Evolutionary conservation across 2,329 filamentous ascomycete genomes (phyloP).

Genomic region (Xylariomycetidae sp.): DNA sequence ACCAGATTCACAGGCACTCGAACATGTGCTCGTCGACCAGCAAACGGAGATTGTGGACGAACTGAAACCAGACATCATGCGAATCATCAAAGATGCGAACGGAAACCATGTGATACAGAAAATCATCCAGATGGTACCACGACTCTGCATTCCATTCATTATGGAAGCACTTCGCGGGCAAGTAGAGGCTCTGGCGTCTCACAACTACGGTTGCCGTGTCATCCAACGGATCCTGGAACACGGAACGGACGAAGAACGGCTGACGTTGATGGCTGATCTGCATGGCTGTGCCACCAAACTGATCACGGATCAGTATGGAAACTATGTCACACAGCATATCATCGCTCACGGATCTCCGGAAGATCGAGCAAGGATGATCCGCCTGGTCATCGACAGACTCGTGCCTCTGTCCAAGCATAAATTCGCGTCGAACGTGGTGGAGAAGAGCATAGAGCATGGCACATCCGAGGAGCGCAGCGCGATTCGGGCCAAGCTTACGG

Average conservation of each 20-base stretch:
- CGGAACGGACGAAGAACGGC: constrained; percentile 65
- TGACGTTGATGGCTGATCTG: constrained; percentile 70
- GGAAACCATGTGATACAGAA: constrained; percentile 98
- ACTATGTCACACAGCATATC: constrained; percentile 93
- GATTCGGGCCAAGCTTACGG: constrained; percentile 60
- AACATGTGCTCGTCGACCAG: constrained; percentile 87
- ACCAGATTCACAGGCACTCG: constrained; percentile 59
- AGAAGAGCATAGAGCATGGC: constrained; percentile 77
- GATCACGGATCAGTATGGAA: constrained; percentile 84
- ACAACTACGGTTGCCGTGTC: constrained; percentile 86
- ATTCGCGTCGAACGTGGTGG: constrained; percentile 94
- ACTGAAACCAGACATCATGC: constrained; percentile 67
- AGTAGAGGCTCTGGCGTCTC: constrained; percentile 66
- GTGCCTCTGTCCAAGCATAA: constrained; percentile 85
- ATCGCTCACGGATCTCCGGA: constrained; percentile 70
- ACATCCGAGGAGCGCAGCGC: constrained; percentile 60
- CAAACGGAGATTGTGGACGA: constrained; percentile 80
- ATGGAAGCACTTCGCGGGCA: constrained; percentile 73
- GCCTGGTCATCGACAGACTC: constrained; percentile 65
- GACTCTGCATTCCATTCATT: constrained; percentile 76
- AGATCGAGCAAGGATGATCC: constrained; percentile 68
- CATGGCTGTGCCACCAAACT: constrained; percentile 65
- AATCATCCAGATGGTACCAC: constrained; percentile 74
- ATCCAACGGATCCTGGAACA: constrained; percentile 88
- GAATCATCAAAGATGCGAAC: constrained; percentile 78